Conservation (phyloP, 352 stramenopile species). For the Hyphochytrium catenoides region DNA sequence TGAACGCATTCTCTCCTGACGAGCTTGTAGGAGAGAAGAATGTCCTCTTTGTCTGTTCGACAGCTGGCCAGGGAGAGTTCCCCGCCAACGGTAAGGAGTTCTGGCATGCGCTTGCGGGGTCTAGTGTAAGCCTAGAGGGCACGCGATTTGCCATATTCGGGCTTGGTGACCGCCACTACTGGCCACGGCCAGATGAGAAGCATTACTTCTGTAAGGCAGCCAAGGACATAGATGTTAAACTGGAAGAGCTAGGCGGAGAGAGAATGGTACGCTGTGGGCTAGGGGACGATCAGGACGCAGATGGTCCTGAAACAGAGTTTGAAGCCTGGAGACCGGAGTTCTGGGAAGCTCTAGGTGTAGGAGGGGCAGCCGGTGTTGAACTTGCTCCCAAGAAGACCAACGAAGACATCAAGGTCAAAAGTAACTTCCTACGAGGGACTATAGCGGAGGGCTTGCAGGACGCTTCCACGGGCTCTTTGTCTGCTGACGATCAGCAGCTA, state of each 20-base stretch:
- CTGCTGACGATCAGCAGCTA: slow-evolving; percentile 37
- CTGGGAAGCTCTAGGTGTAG: slow-evolving; percentile 39
- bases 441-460: slow-evolving; percentile 34
- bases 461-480: slow-evolving; percentile 34
- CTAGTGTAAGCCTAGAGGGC: slow-evolving; percentile 21
- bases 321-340: slow-evolving; percentile 37
- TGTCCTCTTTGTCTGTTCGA: slow-evolving; percentile 45
- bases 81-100: slow-evolving; percentile 50
- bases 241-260: slow-evolving; percentile 39
- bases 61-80: slow-evolving; percentile 47
- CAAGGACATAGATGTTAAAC: slow-evolving; percentile 32
- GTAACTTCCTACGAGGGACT: slow-evolving; percentile 43
- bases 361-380: slow-evolving; percentile 11
- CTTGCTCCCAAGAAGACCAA: slow-evolving; percentile 50
- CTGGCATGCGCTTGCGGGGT: slow-evolving; percentile 29
- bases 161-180: slow-evolving; percentile 48
- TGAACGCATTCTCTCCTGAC: slow-evolving; percentile 49
- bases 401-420: slow-evolving; percentile 53
- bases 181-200: slow-evolving; percentile 44
- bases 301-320: slow-evolving; percentile 39
- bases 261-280: slow-evolving; percentile 24
- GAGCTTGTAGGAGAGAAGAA: slow-evolving; percentile 33
- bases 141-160: slow-evolving; percentile 50
- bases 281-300: slow-evolving; percentile 51
- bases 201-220: slow-evolving; percentile 58